Evolutionary conservation across 768 basidiomycete species (phyloP).

Genomic region (Mycena belliarum): DNA sequence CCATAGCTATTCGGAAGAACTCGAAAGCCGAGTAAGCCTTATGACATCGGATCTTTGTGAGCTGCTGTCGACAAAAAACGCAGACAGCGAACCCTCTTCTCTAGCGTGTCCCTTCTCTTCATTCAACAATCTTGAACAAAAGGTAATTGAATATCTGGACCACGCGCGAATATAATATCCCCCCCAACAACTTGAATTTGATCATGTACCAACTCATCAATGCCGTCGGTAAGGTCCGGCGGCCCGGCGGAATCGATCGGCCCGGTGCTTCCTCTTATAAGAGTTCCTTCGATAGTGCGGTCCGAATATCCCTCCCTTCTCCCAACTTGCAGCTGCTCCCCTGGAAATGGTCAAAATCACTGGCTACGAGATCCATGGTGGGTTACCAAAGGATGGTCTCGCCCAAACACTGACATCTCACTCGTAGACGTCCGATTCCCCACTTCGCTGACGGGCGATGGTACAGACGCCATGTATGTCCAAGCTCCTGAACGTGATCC

Average conservation of each 20-base stretch:
- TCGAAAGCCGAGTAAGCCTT: too few species aligned
- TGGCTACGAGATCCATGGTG: conserved; percentile 60
- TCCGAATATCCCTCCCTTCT: not conserved
- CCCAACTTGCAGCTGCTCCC: not conserved
- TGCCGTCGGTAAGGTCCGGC: too few species aligned
- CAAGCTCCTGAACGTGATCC: not conserved
- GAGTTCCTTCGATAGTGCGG: not conserved
- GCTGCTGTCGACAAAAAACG: too few species aligned
- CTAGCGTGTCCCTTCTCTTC: too few species aligned
- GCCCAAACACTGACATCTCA: not conserved
- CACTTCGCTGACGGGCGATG: conserved; percentile 88
- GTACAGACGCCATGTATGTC: conserved; percentile 85
- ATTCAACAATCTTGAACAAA: too few species aligned
- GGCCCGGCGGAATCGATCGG: not conserved
- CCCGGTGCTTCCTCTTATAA: not conserved
- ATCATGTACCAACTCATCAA: too few species aligned
- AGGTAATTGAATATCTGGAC: too few species aligned
- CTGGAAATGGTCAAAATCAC: conserved; percentile 47
- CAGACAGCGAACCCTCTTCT: too few species aligned
- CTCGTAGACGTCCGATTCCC: conserved; percentile 85
- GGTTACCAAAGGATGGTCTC: conserved; percentile 13
- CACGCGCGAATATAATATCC: too few species aligned
- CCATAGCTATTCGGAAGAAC: too few species aligned
- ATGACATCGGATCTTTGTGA: too few species aligned
- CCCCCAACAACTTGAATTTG: too few species aligned